Evolutionary conservation across 2,329 filamentous ascomycete genomes (phyloP).

Genomic region (Lachnellula arida): DNA sequence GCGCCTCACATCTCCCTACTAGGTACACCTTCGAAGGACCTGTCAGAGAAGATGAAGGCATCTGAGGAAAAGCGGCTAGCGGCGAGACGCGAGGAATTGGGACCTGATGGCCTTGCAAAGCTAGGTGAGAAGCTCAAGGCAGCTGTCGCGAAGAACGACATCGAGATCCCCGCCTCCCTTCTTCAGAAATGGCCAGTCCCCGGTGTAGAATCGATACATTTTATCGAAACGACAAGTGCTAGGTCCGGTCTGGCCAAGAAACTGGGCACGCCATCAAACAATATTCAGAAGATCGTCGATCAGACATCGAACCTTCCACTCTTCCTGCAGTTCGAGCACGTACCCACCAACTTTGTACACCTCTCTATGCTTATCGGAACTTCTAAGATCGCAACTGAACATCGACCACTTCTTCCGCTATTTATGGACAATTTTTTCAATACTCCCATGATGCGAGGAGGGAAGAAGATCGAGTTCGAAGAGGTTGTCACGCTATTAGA

Average conservation of each 20-base stretch:
- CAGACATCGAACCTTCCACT: constrained; percentile 62
- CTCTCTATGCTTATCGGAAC: constrained; percentile 79
- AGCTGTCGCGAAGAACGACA: constrained; percentile 85
- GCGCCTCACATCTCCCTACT: constrained; percentile 84
- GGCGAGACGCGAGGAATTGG: constrained; percentile 72
- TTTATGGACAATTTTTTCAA: constrained; percentile 95
- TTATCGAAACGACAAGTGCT: constrained; percentile 83
- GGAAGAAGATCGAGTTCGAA: constrained; percentile 78
- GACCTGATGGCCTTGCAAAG: constrained; percentile 72
- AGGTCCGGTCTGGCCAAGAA: constrained; percentile 72
- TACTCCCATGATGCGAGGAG: constrained; percentile 74
- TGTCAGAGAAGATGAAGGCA: constrained; percentile 75
- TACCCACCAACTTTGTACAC: constrained; percentile 88
- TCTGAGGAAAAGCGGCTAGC: constrained; percentile 77
- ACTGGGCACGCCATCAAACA: constrained; percentile 62
- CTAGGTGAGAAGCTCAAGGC: constrained; percentile 71
- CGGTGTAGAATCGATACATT: constrained; percentile 85
- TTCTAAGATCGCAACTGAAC: constrained; percentile 67
- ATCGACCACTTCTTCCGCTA: constrained; percentile 78
- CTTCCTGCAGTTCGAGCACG: constrained; percentile 96
- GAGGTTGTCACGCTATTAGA: constrained; percentile 89
- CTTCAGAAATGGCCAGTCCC: constrained; percentile 80
- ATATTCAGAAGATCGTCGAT: constrained; percentile 73
- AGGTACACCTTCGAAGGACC: constrained; percentile 74
- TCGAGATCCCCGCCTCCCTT: constrained; percentile 76